Evolutionary conservation across 2,329 filamentous ascomycete genomes (phyloP).

Genomic region (Dactylellina sp.): DNA sequence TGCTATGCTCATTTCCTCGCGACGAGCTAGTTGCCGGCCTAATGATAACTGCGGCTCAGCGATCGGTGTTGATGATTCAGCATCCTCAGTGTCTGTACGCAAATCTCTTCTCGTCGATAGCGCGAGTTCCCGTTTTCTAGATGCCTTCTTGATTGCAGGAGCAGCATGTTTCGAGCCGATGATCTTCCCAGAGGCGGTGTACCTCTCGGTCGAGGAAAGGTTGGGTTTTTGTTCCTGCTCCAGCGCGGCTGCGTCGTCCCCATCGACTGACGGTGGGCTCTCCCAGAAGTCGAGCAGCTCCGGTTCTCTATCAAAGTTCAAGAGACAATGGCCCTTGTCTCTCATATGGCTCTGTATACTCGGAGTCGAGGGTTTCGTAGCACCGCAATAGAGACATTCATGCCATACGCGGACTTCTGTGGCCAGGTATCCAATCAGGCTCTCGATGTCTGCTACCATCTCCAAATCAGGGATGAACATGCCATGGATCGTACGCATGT

Average conservation of each 20-base stretch:
- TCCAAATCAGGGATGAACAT: constrained; percentile 61
- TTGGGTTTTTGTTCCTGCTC: constrained; percentile 6
- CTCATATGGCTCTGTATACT: constrained; percentile 63
- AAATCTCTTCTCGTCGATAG: background rate
- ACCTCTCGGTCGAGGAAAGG: constrained; percentile 15
- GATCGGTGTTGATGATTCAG: background rate
- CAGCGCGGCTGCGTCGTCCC: background rate
- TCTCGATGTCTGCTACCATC: constrained; percentile 60
- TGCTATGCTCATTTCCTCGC: constrained; percentile 38
- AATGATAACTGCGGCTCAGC: background rate
- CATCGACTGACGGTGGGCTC: background rate
- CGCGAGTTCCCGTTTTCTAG: constrained; percentile 10
- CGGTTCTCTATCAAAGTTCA: constrained; percentile 62
- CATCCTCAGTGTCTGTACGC: constrained; percentile 5
- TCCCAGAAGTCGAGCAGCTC: constrained; percentile 63
- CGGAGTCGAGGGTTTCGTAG: constrained; percentile 58
- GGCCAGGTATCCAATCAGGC: constrained; percentile 62
- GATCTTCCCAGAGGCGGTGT: constrained; percentile 10
- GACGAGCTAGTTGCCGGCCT: constrained; percentile 27
- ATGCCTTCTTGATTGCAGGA: constrained; percentile 14
- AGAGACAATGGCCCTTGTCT: constrained; percentile 62
- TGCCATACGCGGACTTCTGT: constrained; percentile 60
- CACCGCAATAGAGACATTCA: constrained; percentile 63
- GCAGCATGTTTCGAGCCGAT: constrained; percentile 33
- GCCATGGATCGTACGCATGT: constrained; percentile 61